A percentile compares a stretch with the other conserved stretches of the same genome.
Conservation (phyloP, 2,329 filamentous ascomycete genomes). For the Septoria linicola region DNA sequence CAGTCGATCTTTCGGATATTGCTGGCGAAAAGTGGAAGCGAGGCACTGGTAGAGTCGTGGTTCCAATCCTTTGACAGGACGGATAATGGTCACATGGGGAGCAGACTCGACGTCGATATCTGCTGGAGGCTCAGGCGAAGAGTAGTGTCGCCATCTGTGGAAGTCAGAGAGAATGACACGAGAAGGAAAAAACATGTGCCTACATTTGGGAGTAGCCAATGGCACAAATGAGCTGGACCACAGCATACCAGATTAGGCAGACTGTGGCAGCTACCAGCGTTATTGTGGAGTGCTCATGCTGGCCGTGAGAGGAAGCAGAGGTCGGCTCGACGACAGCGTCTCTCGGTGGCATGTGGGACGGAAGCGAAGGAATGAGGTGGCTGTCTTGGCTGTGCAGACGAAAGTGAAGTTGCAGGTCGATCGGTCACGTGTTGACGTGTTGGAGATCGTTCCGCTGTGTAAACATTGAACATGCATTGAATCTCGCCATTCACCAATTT, state of each 20-base stretch:
- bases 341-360: constrained; percentile 29
- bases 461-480: too few relatives aligned
- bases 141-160: constrained; percentile 56
- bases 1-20: constrained; percentile 73
- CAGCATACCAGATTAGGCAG: constrained; percentile 40
- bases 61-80: constrained; percentile 90
- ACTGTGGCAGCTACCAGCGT: constrained; percentile 28
- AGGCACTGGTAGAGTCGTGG: constrained; percentile 90
- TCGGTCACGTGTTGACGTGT: too few relatives aligned
- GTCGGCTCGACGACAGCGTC: constrained; percentile 27
- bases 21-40: constrained; percentile 77
- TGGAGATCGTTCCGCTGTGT: too few relatives aligned
- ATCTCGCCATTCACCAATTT: too few relatives aligned
- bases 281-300: constrained; percentile 29
- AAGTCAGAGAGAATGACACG: constrained; percentile 3
- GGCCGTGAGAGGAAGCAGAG: constrained; percentile 14
- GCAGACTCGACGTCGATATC: constrained; percentile 45
- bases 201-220: constrained; percentile 63
- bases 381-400: neutral
- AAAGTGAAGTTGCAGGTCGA: constrained; percentile 1
- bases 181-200: constrained; percentile 24
- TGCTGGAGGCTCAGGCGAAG: constrained; percentile 38
- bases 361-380: neutral
- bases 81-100: constrained; percentile 85
- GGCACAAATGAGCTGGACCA: constrained; percentile 56